These are phyloP conservation scores for Ogataea wickerhamii DNA, from an alignment of 805 yeast species.

Conservation along the genomic window DNA sequence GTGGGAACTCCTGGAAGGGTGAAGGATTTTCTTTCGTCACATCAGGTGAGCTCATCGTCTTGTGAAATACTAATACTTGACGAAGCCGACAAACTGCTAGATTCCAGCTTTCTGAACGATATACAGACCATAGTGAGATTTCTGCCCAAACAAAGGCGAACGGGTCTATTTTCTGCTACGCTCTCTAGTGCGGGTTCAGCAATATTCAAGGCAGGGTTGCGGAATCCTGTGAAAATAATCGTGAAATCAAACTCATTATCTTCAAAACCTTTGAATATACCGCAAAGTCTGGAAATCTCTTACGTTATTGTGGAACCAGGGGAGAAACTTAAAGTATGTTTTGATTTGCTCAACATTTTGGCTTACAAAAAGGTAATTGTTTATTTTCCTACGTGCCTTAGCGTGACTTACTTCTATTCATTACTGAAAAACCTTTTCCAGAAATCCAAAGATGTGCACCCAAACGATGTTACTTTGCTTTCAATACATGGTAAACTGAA, in stretches of 20 bases:
- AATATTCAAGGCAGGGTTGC: constrained; percentile 82
- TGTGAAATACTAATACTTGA: constrained; percentile 79
- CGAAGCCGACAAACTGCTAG: constrained; percentile 89
- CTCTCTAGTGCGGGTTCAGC: constrained; percentile 75
- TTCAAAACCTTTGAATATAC: constrained; percentile 43
- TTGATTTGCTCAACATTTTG: constrained; percentile 49
- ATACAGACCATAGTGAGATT: constrained; percentile 61
- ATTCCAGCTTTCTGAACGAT: constrained; percentile 67
- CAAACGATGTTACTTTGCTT: constrained; percentile 39
- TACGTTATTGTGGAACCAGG: constrained; percentile 60
- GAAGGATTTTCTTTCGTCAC: constrained; percentile 64
- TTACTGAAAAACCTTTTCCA: constrained; percentile 43
- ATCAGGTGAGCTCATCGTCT: constrained; percentile 53
- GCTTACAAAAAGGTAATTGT: constrained; percentile 79
- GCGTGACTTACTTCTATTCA: constrained; percentile 73
- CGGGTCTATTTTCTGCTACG: constrained; percentile 94
- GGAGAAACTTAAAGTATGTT: constrained; percentile 54
- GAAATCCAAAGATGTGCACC: constrained; percentile 17
- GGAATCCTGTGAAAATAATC: constrained; percentile 85
- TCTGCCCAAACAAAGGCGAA: constrained; percentile 87
- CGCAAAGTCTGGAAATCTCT: constrained; percentile 58
- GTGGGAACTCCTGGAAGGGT: constrained; percentile 93
- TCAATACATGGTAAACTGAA: constrained; percentile 90
- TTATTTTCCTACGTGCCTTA: constrained; percentile 85
- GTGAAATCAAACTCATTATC: constrained; percentile 50